phyloP scores from a whole-genome alignment of 805 yeast genomes.

The Naumovozyma dairenensis region DNA sequence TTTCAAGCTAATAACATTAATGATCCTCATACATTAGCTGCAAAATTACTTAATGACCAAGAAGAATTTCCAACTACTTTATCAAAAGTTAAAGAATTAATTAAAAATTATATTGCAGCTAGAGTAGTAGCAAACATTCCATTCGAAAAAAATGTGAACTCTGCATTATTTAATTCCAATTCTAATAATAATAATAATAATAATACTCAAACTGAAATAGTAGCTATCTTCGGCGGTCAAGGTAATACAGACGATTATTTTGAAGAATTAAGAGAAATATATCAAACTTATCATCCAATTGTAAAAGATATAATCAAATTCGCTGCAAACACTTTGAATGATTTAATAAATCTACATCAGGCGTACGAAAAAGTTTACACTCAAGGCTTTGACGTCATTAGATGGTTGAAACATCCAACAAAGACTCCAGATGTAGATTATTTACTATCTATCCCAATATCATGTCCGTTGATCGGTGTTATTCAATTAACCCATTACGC shows the following conservation, averaged over 20 bases:
- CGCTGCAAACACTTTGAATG: slow-evolving; percentile 58
- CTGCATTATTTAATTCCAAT: slow-evolving; percentile 60
- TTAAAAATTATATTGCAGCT: slow-evolving; percentile 68
- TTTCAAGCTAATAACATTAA: slow-evolving; percentile 40
- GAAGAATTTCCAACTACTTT: slow-evolving; percentile 51
- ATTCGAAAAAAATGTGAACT: slow-evolving; percentile 38
- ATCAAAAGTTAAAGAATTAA: slow-evolving; percentile 60
- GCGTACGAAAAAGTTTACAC: slow-evolving; percentile 83
- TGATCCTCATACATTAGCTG: slow-evolving; percentile 87
- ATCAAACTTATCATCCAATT: slow-evolving; percentile 66
- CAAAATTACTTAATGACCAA: slow-evolving; percentile 45
- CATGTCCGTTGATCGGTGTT: slow-evolving; percentile 95
- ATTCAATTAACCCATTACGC: slow-evolving; percentile 92
- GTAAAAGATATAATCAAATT: slow-evolving; percentile 60
- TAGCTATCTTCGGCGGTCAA: slow-evolving; percentile 96
- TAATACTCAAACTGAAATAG: slow-evolving; percentile 48
- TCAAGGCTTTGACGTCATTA: slow-evolving; percentile 81
- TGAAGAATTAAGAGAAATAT: slow-evolving; percentile 85
- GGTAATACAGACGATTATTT: slow-evolving; percentile 97
- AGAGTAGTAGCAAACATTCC: slow-evolving; percentile 42
- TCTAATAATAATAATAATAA: slow-evolving; percentile 37
- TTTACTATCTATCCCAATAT: slow-evolving; percentile 80
- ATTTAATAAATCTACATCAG: slow-evolving; percentile 58
- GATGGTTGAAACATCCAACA: slow-evolving; percentile 81
- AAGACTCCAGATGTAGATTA: slow-evolving; percentile 85